These are phyloP conservation scores for Phyllachora maydis DNA, from an alignment of 2,329 filamentous ascomycete genomes.

Conservation along the genomic window DNA sequence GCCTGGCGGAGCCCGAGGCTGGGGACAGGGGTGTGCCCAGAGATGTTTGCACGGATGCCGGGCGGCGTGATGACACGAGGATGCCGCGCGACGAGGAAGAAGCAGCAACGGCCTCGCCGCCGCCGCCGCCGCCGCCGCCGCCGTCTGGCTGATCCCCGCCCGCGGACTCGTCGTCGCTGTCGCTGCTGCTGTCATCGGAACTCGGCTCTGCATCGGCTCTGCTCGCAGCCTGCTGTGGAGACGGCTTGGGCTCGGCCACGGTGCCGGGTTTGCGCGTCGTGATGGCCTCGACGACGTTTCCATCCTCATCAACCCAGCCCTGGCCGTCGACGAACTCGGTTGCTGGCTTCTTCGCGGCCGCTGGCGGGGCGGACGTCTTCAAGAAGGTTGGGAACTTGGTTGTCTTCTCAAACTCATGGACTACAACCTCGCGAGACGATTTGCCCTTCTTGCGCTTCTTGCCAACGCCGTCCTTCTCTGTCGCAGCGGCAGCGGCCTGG, in stretches of 20 bases:
- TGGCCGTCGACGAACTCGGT: conserved; percentile 60
- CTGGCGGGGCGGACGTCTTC: conserved; percentile 32
- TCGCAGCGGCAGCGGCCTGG: conserved; percentile 18
- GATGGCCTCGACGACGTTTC: conserved; percentile 49
- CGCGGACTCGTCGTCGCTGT: too few relatives aligned
- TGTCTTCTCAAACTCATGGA: conserved; percentile 83
- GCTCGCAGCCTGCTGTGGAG: conserved; percentile 5
- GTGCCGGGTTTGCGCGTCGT: conserved; percentile 16
- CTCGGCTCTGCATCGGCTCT: too few relatives aligned
- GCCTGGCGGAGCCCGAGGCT: too few relatives aligned
- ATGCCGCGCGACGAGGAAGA: too few relatives aligned
- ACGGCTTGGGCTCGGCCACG: conserved; percentile 8
- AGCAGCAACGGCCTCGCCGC: too few relatives aligned
- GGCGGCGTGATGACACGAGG: too few relatives aligned
- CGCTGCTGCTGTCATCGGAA: too few relatives aligned
- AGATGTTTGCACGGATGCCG: too few relatives aligned
- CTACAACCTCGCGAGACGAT: conserved; percentile 30
- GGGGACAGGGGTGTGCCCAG: conserved; percentile 13
- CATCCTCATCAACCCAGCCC: conserved; percentile 71
- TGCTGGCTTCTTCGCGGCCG: conserved; percentile 20
- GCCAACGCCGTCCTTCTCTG: conserved; percentile 22
- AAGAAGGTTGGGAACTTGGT: conserved; percentile 68
- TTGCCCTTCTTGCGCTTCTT: conserved; percentile 34
- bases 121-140: too few relatives aligned
- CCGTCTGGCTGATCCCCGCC: too few relatives aligned